Conservation (phyloP, 352 stramenopile species). For the Phytophthora pini region DNA sequence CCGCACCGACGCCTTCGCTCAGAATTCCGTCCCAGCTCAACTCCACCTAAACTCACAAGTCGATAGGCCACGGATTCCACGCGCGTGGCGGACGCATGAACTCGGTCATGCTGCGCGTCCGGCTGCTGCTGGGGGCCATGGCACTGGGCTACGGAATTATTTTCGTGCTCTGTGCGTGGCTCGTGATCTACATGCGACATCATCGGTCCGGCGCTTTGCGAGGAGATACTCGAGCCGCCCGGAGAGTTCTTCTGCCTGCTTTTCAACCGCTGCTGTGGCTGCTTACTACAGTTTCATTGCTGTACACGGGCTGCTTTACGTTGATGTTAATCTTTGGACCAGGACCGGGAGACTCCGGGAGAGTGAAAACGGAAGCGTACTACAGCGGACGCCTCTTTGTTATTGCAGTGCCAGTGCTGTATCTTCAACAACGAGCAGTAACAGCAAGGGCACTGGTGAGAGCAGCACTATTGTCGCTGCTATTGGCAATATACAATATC, state of each 20-base stretch:
- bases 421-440: constrained; percentile 68
- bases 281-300: constrained; percentile 38
- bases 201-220: constrained; percentile 57
- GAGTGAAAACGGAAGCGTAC: constrained; percentile 45
- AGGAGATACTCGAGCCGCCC: constrained; percentile 57
- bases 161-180: constrained; percentile 46
- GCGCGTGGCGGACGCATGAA: constrained; percentile 19
- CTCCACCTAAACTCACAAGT: constrained; percentile 25
- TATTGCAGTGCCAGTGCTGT: constrained; percentile 69
- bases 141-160: constrained; percentile 52
- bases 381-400: constrained; percentile 70
- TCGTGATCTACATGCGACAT: constrained; percentile 63
- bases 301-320: constrained; percentile 42
- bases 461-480: constrained; percentile 46
- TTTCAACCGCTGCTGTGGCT: constrained; percentile 78
- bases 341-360: constrained; percentile 8
- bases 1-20: constrained; percentile 2
- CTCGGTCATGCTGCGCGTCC: constrained; percentile 20
- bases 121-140: constrained; percentile 42
- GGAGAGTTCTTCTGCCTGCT: constrained; percentile 69
- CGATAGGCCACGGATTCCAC: constrained; percentile 17
- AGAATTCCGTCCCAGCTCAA: constrained; percentile 2
- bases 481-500: constrained; percentile 66
- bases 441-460: constrained; percentile 54
- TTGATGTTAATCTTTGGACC: constrained; percentile 23